Base-by-base conservation (phyloP, 441 rosid species). In the Macaranga tanarius region DNA sequence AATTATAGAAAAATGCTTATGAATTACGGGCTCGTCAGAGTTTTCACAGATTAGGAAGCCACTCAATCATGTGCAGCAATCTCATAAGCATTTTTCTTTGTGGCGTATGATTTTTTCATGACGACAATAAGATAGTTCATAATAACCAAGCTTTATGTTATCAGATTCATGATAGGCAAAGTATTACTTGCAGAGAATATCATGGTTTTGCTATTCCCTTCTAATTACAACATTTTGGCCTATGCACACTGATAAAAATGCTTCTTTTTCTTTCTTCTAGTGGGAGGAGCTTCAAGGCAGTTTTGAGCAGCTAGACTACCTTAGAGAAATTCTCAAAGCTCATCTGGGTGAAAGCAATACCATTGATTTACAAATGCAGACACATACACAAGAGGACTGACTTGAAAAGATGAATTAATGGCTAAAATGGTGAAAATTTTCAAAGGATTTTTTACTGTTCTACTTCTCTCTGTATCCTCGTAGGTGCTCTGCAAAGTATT, bases 281-380 rank as follows among this genome's bases (percentile, higher is more conserved):
- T 91, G 99, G 99, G 97, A 92, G 72, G 95, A 90, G 71, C 88
- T 83, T 80, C 84, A 81, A 85, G 97, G 96, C 51, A 87, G 86
- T 40, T 76, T 82, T 51, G 93, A 90, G 83, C 97, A 93, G 84
- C 89, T 86, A 17, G 91, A 87, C 1, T 89, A 90, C 83, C 75
- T 90, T 25, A 88, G 98, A 79, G 81, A 80, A 79, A 83, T 91
- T 79, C 92, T 93, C 65, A 65, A 75, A 38, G 88, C 76, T 71
- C 84, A 84, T 75, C 72, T 88, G n/a, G 84, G 78, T 34, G 84
- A 76, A 38, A 45, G 56, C 54, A 42, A 28, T 54, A 56, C n/a
- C 54, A 57, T 5, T 13, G 60, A 19, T 6, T 17, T 42, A 62
- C 22, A 11, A 16, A 38, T 31, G 17, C 56, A 34, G 0, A 19